Conservation (phyloP, 495 filamentous ascomycete genomes). For the Stereocaulon alpinum region DNA sequence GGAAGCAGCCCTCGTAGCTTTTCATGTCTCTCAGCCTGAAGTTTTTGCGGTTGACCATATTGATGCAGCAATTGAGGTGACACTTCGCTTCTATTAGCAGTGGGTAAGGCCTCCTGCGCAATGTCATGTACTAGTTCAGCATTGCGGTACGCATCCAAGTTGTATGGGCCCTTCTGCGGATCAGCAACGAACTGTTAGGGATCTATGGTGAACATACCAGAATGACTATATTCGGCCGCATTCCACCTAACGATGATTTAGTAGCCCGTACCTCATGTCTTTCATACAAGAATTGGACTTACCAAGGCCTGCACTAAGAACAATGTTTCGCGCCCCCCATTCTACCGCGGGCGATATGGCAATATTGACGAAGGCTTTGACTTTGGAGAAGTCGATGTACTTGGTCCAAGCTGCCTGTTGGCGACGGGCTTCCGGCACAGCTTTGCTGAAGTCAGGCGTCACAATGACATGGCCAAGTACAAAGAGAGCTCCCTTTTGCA, state of each 20-base stretch:
- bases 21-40: constrained; percentile 26
- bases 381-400: constrained; percentile 74
- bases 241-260: constrained; percentile 51
- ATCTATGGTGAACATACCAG: constrained; percentile 40
- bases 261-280: background rate
- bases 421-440: constrained; percentile 69
- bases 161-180: constrained; percentile 12
- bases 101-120: constrained; percentile 18
- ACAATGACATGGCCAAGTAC: constrained; percentile 83
- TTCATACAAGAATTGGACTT: background rate
- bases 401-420: constrained; percentile 78
- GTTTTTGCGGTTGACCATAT: constrained; percentile 7
- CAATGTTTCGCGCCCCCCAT: constrained; percentile 77
- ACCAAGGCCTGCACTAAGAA: constrained; percentile 55
- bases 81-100: background rate
- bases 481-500: constrained; percentile 50
- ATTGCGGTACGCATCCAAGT: background rate
- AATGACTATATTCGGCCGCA: constrained; percentile 82
- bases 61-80: background rate
- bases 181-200: constrained; percentile 43
- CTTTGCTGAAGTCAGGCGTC: constrained; percentile 65
- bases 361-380: constrained; percentile 84
- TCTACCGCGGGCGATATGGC: constrained; percentile 70
- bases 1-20: constrained; percentile 41
- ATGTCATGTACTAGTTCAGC: constrained; percentile 30